Base-by-base conservation (phyloP, 2,329 filamentous ascomycete species). In the Calycina marina region DNA sequence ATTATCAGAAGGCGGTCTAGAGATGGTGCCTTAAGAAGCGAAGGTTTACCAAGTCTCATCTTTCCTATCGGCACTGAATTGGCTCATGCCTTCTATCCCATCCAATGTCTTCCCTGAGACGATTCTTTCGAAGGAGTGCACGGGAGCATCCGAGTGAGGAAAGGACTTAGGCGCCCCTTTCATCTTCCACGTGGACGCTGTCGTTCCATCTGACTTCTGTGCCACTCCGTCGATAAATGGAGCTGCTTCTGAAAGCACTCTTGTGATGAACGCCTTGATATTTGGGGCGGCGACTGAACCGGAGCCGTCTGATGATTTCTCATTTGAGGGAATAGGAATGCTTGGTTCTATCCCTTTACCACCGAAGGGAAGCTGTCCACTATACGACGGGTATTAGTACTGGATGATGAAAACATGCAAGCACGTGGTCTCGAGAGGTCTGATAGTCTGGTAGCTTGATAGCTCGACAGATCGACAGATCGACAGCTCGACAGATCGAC, bases 31-130 rank as follows among this genome's bases (percentile, higher is more conserved):
- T n/a, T n/a, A n/a, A n/a, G n/a, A n/a, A n/a, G n/a, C n/a, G n/a
- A n/a, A n/a, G n/a, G n/a, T n/a, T n/a, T n/a, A n/a, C 78, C 78
- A 84, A 12, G 60, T 64, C 53, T 79, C 75, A 18, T 45, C 38
- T 31, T 51, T 49, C 38, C 55, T 51, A 37, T 50, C 46, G 20
- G 52, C 46, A 5, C 39, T 37, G 25, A 40, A 39, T 15, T 41
- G 28, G 29, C 36, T 44, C 41, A 46, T 44, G 11, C 42, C 39
- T 17, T 56, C 55, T 24, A 61, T 44, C 22, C 46, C 46, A 30
- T 55, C 53, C 4, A 72, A 54, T 18, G 62, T 61, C 20, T 55
- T 49, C 1, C 56, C 54, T 5, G 59, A 43, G 14, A 77, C 53
- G 10, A 58, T 57, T 35, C 65, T 62, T 44, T 69, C 60, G 37